These are phyloP conservation scores for Phialophora chinensis DNA, from an alignment of 2,329 filamentous ascomycete genomes.

Conservation along the genomic window DNA sequence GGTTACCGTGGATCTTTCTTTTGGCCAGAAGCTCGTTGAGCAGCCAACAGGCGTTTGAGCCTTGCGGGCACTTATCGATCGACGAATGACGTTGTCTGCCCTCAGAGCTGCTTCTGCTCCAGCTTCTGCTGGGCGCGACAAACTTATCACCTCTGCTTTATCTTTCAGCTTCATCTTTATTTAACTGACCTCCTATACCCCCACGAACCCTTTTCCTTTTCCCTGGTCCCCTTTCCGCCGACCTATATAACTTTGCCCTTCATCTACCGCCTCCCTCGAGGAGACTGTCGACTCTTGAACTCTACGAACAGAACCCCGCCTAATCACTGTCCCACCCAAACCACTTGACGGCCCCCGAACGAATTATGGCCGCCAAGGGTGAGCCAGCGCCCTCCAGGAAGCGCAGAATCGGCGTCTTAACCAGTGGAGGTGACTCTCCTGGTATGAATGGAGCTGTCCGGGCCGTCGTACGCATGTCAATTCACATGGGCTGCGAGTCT, in stretches of 20 bases:
- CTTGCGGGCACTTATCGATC: slow-evolving; percentile 4
- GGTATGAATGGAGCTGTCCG: slow-evolving; percentile 94
- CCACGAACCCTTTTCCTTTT: slow-evolving; percentile 11
- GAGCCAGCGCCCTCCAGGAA: slow-evolving; percentile 51
- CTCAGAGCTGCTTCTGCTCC: slow-evolving; percentile 14
- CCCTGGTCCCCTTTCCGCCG: neutral
- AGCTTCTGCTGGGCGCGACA: slow-evolving; percentile 16
- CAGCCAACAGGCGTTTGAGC: slow-evolving; percentile 4
- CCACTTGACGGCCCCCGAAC: slow-evolving; percentile 2
- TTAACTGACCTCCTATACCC: slow-evolving; percentile 3
- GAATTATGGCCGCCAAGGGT: slow-evolving; percentile 40
- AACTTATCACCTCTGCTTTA: slow-evolving; percentile 13
- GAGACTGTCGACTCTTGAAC: neutral
- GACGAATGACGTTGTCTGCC: slow-evolving; percentile 24
- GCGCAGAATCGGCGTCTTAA: slow-evolving; percentile 85
- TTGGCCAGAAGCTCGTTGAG: slow-evolving; percentile 4
- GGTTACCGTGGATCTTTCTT: slow-evolving; percentile 10
- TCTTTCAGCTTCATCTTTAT: slow-evolving; percentile 11
- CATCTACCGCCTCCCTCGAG: neutral
- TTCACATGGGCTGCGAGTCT: slow-evolving; percentile 80
- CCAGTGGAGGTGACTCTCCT: slow-evolving; percentile 89
- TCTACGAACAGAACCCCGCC: neutral
- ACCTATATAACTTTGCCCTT: neutral
- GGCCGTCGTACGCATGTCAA: slow-evolving; percentile 88
- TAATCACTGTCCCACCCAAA: slow-evolving; percentile 5